A percentile compares a stretch with the other conserved stretches of the same genome.
Conservation (phyloP, 371 early-diverging fungal species). For the Mucor indicus region DNA sequence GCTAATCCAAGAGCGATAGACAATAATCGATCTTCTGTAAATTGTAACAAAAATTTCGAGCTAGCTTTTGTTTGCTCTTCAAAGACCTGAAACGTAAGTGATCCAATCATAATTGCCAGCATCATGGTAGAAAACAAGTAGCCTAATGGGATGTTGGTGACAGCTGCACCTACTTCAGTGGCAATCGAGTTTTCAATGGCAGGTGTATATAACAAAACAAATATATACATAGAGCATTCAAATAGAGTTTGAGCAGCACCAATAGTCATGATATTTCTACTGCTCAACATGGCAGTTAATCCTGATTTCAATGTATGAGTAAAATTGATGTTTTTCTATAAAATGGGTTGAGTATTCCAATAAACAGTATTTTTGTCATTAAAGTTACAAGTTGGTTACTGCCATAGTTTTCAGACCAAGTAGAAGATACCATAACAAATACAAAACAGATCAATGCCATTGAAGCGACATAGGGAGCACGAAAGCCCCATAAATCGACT, state of each 20-base stretch:
- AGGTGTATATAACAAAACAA: constrained; percentile 76
- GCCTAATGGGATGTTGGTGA: constrained; percentile 40
- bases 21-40: constrained; percentile 26
- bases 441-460: constrained; percentile 48
- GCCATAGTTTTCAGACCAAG: constrained; percentile 79
- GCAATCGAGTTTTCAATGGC: constrained; percentile 51
- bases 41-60: constrained; percentile 4
- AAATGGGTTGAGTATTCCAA: background rate
- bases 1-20: constrained; percentile 30
- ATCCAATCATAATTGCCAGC: constrained; percentile 75
- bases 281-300: constrained; percentile 9
- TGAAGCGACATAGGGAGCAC: constrained; percentile 63
- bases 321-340: constrained; percentile 7
- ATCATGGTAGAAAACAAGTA: constrained; percentile 74
- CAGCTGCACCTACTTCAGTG: background rate
- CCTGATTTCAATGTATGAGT: constrained; percentile 8
- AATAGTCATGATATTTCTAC: constrained; percentile 54
- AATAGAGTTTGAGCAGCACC: constrained; percentile 73
- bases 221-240: constrained; percentile 81
- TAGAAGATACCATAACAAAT: constrained; percentile 40
- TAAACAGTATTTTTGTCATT: background rate
- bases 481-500: constrained; percentile 53
- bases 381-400: constrained; percentile 25
- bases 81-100: constrained; percentile 58
- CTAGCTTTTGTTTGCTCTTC: constrained; percentile 14